Evolutionary conservation across 73 alveolate species (phyloP), one percentile per base, ranked within the genome.

Genomic region (Halteria grandinella): DNA sequence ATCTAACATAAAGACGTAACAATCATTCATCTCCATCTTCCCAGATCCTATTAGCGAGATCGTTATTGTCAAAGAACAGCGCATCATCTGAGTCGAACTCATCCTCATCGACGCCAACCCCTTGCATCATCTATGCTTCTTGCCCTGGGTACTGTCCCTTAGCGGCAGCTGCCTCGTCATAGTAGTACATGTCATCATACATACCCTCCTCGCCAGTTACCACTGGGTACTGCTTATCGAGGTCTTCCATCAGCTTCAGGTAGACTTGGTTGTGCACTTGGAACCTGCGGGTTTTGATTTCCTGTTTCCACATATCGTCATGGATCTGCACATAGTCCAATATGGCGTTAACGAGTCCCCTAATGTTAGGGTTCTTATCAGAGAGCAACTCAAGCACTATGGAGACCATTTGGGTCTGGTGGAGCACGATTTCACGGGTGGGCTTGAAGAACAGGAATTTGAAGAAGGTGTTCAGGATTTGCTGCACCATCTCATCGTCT

Each of bases 401-500:
- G 70, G 73, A 80, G 34, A 87, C 95, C 55, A 81, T 87, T 47
- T 87, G 72, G 15, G 95, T 87, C 29, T 80, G 59, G 39, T 87
- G 89, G 17, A 87, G 82, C n/a, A 81, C 79, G 15, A 57, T 45
- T 29, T 76, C 89, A 48, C 88, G 55, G 6, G 92, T 83, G 1
- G 76, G 83, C 55, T 90, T 81, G 58, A 73, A 87, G 79, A 81
- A 66, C 34, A 91, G 64, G 64, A 91, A 78, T 74, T 88, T 84
- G 66, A 86, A 82, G 69, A 91, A 81, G 5, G 96, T 78, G 57
- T 43, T 79, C 51, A 92, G 57, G 71, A 86, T 85, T 54, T 92
- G 86, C 44, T 72, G 83, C 14, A 92, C 93, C 95, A 92, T 90
- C 54, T 92, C 98, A 62, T 92, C 98, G 71, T 92, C 98, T 62